Base-by-base conservation (phyloP, 352 stramenopile genomes). In the Phytophthora hibernalis region DNA sequence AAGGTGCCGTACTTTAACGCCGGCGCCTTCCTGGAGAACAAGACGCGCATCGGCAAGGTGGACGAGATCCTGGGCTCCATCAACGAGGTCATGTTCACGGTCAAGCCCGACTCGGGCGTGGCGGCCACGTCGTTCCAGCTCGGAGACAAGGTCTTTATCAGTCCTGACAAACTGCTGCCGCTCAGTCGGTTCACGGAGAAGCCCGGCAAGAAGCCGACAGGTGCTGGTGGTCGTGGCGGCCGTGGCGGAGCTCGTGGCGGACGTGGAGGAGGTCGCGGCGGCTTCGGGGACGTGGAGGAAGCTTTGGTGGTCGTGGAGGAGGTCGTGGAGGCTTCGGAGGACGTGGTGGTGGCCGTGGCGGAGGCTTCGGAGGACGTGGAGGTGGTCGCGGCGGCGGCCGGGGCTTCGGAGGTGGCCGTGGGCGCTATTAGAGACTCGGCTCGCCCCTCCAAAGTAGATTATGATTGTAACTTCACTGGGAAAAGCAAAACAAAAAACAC, bases 1-100 rank as follows among this genome's bases (percentile, higher is more conserved):
- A 97, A 96, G 78, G 90, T 99, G 63, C 98, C 98, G 22, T 99
- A 99, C 79, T 99, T 99, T 70, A 99, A 99, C 75, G 97, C 98
- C 21, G 93, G 92, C 47, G 89, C 98, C 21, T 99, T 98, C 87
- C 84, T 99, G 3, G 96, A 99, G 74, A 99, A 99, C 87, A 99
- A 99, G 85, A 98, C 95, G 63, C 97, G 98, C 73, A 98, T 99
- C 66, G 98, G 98, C 65, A 99, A 99, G 76, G 89, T 99, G 24
- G 97, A 99, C 78, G 98, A 99, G 83, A 98, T 99, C 74, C 91
- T 99, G 43, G 97, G 97, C 42, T 97, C 96, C 47, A 98, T 99
- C 63, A 97, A 98, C 66, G 85, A 99, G 51, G 90, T 97, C 54
- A 95, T 96, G 83, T 99, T 99, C 78, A 99, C 96, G 42, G 82